phyloP scores from a whole-genome alignment of 2,329 filamentous ascomycete genomes.

The Grosmannia clavigera region DNA sequence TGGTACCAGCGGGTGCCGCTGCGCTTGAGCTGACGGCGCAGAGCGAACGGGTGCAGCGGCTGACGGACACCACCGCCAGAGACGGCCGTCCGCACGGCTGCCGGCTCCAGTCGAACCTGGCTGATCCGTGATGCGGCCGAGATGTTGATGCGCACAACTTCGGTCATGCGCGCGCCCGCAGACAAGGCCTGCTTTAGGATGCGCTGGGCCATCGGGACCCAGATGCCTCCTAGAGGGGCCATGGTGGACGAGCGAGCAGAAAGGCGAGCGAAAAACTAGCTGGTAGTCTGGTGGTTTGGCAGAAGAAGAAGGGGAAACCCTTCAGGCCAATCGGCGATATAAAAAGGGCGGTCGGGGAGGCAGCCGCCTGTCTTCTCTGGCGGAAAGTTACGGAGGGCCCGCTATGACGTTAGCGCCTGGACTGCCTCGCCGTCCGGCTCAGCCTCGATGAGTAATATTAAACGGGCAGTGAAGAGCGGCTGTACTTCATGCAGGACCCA shows the following conservation, averaged over 20 bases:
- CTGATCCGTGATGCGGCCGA: slow-evolving; percentile 24
- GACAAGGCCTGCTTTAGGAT: slow-evolving; percentile 37
- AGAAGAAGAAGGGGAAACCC: not conserved
- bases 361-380: not conserved
- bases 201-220: slow-evolving; percentile 43
- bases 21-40: slow-evolving; percentile 37
- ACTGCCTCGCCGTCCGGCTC: too few relatives aligned
- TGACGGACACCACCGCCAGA: slow-evolving; percentile 24
- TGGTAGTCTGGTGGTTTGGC: not conserved
- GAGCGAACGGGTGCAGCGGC: slow-evolving; percentile 38
- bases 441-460: not conserved
- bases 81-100: slow-evolving; percentile 25
- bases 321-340: not conserved
- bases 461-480: too few relatives aligned
- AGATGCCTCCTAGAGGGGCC: slow-evolving; percentile 44
- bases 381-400: not conserved
- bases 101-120: slow-evolving; percentile 27
- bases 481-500: not conserved
- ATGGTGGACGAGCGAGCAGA: slow-evolving; percentile 24
- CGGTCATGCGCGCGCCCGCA: slow-evolving; percentile 30
- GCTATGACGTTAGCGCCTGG: not conserved
- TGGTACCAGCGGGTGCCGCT: slow-evolving; percentile 24
- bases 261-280: not conserved
- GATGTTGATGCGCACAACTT: slow-evolving; percentile 38
- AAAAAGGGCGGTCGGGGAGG: not conserved